Evolutionary conservation across 805 yeast species (phyloP).

Genomic region (Cyberlindnera nakhonratchasimensis): DNA sequence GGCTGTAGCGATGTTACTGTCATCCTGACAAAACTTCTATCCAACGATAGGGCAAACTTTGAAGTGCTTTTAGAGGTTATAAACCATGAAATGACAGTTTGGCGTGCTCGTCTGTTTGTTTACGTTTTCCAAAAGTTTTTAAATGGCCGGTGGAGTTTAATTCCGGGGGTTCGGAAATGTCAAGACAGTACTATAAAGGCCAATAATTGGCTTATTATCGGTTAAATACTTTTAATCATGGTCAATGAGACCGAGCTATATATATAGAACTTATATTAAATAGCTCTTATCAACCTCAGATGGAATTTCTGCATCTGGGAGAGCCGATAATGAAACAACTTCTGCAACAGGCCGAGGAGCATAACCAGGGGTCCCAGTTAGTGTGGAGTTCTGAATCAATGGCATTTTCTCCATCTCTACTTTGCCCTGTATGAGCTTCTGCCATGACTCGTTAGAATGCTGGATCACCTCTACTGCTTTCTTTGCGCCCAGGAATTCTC

Average conservation of each 20-base stretch:
- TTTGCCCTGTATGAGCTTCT: conserved; percentile 58
- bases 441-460: conserved; percentile 87
- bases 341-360: neutral
- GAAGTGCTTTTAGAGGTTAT: no score
- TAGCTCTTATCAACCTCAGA: conserved; percentile 13
- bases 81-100: no score
- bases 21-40: no score
- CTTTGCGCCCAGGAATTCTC: conserved; percentile 81
- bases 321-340: neutral
- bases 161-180: conserved; percentile 1
- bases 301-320: conserved; percentile 14
- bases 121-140: conserved; percentile 13
- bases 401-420: conserved; percentile 30
- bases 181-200: neutral
- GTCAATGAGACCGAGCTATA: no score
- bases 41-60: no score
- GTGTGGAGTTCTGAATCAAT: conserved; percentile 52
- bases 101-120: conserved; percentile 8
- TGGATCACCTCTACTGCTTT: conserved; percentile 82
- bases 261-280: conserved; percentile 4
- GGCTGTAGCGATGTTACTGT: neutral
- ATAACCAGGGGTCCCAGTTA: conserved; percentile 42
- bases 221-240: no score
- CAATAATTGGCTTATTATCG: no score
- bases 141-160: neutral